These are phyloP conservation scores for Podila minutissima DNA, from an alignment of 192 early-diverging fungal genomes.

Conservation along the genomic window DNA sequence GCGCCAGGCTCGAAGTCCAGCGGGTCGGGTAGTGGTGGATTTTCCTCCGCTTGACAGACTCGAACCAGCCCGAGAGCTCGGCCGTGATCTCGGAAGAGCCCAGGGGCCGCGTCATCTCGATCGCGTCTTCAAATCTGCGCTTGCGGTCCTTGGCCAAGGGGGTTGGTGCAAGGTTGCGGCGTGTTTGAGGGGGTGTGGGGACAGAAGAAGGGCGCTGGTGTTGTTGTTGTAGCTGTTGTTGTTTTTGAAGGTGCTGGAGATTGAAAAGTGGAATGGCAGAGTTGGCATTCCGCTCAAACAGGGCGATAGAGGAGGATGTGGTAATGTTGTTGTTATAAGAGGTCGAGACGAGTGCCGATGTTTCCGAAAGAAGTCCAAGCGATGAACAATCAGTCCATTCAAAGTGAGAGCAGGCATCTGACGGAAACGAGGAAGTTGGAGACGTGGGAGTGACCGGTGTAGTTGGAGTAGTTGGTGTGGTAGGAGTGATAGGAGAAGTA, in stretches of 20 bases:
- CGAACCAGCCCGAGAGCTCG: slow-evolving; percentile 35
- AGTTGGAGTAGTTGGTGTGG: neutral
- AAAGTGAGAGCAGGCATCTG: neutral
- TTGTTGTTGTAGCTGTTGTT: neutral
- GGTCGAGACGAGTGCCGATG: neutral
- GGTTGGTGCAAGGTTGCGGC: neutral
- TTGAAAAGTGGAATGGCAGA: neutral
- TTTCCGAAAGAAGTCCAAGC: neutral
- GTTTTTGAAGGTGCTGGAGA: neutral
- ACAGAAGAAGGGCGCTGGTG: neutral
- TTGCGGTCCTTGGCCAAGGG: slow-evolving; percentile 26
- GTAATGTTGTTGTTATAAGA: neutral
- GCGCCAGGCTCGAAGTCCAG: slow-evolving; percentile 40
- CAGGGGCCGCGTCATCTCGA: slow-evolving; percentile 24
- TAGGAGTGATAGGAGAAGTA: neutral
- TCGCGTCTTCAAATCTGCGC: slow-evolving; percentile 21
- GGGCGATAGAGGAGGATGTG: neutral
- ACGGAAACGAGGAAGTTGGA: neutral
- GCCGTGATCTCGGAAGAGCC: neutral
- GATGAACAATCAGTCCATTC: neutral
- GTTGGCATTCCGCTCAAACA: neutral
- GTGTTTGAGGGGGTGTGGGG: neutral
- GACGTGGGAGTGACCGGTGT: neutral
- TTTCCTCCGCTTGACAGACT: slow-evolving; percentile 45
- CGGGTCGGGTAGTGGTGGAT: slow-evolving; percentile 40